Evolutionary conservation across 2,329 filamentous ascomycete species (phyloP).

Genomic region (Paecilomyces dactylethromorphus): DNA sequence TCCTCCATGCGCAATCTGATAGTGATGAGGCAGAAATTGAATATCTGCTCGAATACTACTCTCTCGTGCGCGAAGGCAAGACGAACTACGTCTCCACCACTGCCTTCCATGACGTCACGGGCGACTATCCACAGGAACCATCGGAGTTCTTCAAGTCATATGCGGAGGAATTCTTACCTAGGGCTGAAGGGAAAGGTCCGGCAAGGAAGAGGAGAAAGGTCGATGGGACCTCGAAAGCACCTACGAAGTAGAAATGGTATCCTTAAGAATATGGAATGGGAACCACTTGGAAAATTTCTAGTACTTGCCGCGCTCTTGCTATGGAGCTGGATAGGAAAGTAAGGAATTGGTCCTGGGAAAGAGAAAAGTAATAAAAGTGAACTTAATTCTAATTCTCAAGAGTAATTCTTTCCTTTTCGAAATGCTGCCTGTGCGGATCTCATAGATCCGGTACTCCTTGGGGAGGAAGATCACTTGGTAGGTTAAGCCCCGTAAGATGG

Average conservation of each 20-base stretch:
- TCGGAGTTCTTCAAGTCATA: constrained; percentile 46
- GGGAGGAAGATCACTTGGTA: no score
- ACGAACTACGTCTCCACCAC: constrained; percentile 49
- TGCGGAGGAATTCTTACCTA: constrained; percentile 27
- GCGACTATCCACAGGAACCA: constrained; percentile 40
- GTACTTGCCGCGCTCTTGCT: not conserved
- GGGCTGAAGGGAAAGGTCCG: constrained; percentile 1
- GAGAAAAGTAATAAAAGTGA: not conserved
- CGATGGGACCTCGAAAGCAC: constrained; percentile 1
- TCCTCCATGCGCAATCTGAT: constrained; percentile 32
- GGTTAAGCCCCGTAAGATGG: no score
- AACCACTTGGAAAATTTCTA: no score
- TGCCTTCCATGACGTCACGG: constrained; percentile 46
- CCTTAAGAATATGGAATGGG: no score
- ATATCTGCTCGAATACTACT: constrained; percentile 49
- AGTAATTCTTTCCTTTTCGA: no score
- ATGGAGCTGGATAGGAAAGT: not conserved
- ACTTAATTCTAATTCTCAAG: not conserved
- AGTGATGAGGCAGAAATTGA: constrained; percentile 37
- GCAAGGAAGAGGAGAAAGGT: constrained; percentile 4
- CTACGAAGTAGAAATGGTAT: no score
- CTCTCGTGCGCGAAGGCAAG: constrained; percentile 47
- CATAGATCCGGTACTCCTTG: no score
- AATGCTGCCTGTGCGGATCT: no score
- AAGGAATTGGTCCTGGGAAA: not conserved